A percentile compares a stretch with the other conserved stretches of the same genome.
phyloP scores from a whole-genome alignment of 2,329 filamentous ascomycete species.

The Cytospora schulzeri region DNA sequence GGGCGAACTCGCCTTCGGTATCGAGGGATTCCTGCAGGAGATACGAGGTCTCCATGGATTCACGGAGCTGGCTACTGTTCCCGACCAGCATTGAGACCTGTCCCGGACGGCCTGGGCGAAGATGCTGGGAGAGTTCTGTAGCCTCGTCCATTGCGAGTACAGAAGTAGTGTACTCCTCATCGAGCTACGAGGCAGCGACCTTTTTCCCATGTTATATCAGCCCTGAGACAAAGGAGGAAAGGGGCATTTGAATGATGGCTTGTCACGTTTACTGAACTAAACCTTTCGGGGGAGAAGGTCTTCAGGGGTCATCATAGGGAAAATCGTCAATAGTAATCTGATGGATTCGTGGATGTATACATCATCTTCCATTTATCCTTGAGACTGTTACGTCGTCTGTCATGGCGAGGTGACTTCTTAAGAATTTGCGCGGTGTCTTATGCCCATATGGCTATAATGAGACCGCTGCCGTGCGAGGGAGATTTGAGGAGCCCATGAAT shows the following conservation, averaged over 20 bases:
- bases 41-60: constrained; percentile 19
- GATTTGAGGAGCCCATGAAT: background rate
- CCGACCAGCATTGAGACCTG: background rate
- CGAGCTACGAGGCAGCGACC: background rate
- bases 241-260: background rate
- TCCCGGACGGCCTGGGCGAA: background rate
- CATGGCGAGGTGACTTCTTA: background rate
- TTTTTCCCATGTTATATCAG: background rate
- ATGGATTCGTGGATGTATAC: background rate
- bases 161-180: background rate
- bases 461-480: background rate
- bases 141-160: background rate
- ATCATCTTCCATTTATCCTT: background rate
- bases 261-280: background rate
- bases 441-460: background rate
- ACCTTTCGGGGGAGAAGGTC: background rate
- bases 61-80: constrained; percentile 2
- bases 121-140: background rate
- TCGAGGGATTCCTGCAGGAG: constrained; percentile 13
- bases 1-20: background rate
- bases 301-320: background rate
- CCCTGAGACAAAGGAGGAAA: background rate
- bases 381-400: background rate
- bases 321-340: background rate
- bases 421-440: background rate